Base-by-base conservation (phyloP, 1,284 basidiomycete genomes). In the Sutorius eximius region DNA sequence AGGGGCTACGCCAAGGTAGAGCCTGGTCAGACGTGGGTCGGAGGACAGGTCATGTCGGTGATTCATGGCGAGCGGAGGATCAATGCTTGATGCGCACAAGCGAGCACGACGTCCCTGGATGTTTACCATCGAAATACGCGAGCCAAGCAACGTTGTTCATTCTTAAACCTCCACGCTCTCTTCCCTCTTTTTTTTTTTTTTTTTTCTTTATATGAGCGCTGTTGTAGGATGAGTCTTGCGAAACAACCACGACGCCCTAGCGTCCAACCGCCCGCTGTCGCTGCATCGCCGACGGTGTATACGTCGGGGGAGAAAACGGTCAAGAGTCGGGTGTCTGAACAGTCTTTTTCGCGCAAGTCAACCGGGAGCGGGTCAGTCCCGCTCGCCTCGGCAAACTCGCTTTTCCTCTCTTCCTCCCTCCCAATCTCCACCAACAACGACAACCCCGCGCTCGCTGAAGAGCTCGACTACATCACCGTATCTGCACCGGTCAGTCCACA, bases 401-500 rank as follows among this genome's bases (percentile, higher is more conserved):
- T 38, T 24, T 33, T 15, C 5, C 24, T 47, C 46, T 15, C 22
- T 36, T n/a, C 53, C 37, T 24, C 52, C 45, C 56, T 57, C 48
- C 51, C 52, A 48, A 47, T 56, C 44, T 33, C 62, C 60, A 58
- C 64, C 63, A 58, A 67, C 64, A 61, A 68, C 58, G 61, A 69
- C 63, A 62, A 70, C 55, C 52, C 64, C 62, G 68, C 66, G 45
- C 76, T 82, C 56, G 82, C 82, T 12, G 82, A 87, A 73, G 86
- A 87, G 65, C 77, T 83, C 58, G 86, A 89, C 76, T 88, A 86
- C 72, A 84, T 88, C 64, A 85, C 83, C 60, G 72, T 83, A 45
- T 64, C 73, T 29, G 60, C 72, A 29, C 75, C 75, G 49, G 44
- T 62, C 29, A 8, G 33, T 20, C 44, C 29, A 24, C 18, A 58